Evolutionary conservation across 108 stramenopile genomes (phyloP), one percentile per base, ranked within the genome.

Genomic region (Aureococcus anophagefferens): DNA sequence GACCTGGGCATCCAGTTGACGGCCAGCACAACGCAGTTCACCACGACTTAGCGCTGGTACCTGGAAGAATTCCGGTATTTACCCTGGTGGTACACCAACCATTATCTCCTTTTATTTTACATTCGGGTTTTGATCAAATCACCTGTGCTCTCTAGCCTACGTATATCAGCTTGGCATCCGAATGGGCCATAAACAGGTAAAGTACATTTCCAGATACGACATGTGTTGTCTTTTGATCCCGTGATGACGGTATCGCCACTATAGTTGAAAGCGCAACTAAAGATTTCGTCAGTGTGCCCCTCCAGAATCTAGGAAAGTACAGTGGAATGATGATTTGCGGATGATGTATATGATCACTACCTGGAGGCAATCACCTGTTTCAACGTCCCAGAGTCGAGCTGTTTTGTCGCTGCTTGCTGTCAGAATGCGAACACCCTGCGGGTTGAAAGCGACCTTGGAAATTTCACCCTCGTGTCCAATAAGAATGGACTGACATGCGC

Each of bases 381-480:
- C 83, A 0, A 67, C 77, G 33, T 87, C 86, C 86, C 86, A 87
- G 29, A 87, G 70, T 9, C 83, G 62, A 17, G 81, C 87, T 30
- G 76, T 79, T 67, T 88, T 86, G 79, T 88, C 87, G 34, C 81
- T 80, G 63, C 65, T 70, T 30, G 87, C 87, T 13, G 85, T 86
- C 35, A 88, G 71, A 18, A 88, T 71, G 29, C 82, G 73, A 28
- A 72, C 69, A 14, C 87, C 87, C 37, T 85, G 85, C 30, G 82
- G 83, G 35, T 76, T 76, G 67, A 76, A 80, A 13, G 78, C 67
- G 4, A 74, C 71, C 13, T 64, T 68, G 33, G 81, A 83, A 30
- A 88, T 88, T 70, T 88, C 87, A 14, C 86, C 86, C 65, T 85
- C 86, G 73, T 88, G 87, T 36, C 87, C 87, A 31, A 82, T 84